Base-by-base conservation (phyloP, 208 protist genomes). In the Acanthamoeba quina region DNA sequence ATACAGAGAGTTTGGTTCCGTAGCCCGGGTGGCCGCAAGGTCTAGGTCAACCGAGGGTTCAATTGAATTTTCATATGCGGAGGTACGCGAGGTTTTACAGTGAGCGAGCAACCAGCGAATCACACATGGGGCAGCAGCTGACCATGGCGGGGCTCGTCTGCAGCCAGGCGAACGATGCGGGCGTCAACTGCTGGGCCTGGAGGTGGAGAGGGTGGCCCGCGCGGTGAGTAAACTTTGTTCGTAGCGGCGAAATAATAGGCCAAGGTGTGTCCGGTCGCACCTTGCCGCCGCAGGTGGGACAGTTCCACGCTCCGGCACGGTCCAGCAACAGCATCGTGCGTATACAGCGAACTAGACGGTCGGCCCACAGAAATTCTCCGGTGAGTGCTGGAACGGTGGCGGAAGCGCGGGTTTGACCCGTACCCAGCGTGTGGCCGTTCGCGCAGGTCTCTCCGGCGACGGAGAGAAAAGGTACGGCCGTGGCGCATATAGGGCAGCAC, bases 121-220 rank as follows among this genome's bases (percentile, higher is more conserved):
- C 78, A 62, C 78, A 86, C 41, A 86, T n/a, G 5, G 78, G 78
- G 31, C 78, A 86, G 49, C 78, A 86, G 78, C n/a, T 34, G 13
- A 62, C 49, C 78, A 86, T 86, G 31, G 41, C 78, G 5, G 78
- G 47, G n/a, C 74, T 83, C 29, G 74, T 83, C 41, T 83, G 74
- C 44, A 83, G 74, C 74, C 74, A 83, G 19, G 74, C 17, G n/a
- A 83, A 83, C 19, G 74, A 56, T 24, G 5, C 3, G 11, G 74
- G 74, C 15, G 44, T n/a, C 5, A 83, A 21, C 47, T 49, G 74
- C 24, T 49, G 74, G 19, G 74, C 74, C 74, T 83, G 44, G 70
- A 2, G 7, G n/a, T n/a, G 37, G 37, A 4, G 37, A n/a, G n/a
- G n/a, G n/a, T n/a, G n/a, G n/a, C n/a, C n/a, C n/a, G n/a, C n/a